Evolutionary conservation across 305 asterid species (phyloP).

Genomic region (Solanum hybrid): DNA sequence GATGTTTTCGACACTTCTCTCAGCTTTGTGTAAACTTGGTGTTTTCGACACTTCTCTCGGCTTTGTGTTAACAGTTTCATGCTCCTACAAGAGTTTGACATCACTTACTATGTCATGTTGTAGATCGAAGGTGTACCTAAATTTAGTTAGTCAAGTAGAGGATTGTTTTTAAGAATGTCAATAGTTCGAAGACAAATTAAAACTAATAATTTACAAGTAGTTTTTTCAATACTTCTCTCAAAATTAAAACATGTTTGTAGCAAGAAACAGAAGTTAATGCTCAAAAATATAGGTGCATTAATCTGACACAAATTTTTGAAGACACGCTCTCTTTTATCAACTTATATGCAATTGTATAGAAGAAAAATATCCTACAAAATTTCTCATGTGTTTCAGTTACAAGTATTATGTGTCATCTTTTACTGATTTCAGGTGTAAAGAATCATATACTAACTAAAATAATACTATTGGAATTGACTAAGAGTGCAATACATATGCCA

Average conservation of each 20-base stretch:
- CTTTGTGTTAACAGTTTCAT: not conserved
- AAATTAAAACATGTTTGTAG: not conserved
- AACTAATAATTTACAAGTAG: not conserved
- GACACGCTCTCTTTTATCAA: not conserved
- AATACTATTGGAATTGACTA: not conserved
- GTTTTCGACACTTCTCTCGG: too few species aligned
- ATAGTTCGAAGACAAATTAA: too few species aligned
- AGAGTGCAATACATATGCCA: not conserved
- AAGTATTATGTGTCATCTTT: not conserved
- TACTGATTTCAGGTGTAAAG: not conserved
- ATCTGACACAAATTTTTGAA: not conserved
- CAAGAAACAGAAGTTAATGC: not conserved
- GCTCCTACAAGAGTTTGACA: too few species aligned
- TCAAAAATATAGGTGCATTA: not conserved
- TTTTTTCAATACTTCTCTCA: not conserved
- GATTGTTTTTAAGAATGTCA: too few species aligned
- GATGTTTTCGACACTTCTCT: too few species aligned
- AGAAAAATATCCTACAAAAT: not conserved
- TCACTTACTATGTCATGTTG: not conserved
- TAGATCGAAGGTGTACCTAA: too few species aligned
- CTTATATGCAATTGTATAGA: not conserved
- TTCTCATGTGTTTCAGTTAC: not conserved
- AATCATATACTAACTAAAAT: not conserved
- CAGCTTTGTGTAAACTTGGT: too few species aligned
- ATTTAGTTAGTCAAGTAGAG: not conserved